Conservation (phyloP, 495 filamentous ascomycete species). For the Jackrogersella minutella region DNA sequence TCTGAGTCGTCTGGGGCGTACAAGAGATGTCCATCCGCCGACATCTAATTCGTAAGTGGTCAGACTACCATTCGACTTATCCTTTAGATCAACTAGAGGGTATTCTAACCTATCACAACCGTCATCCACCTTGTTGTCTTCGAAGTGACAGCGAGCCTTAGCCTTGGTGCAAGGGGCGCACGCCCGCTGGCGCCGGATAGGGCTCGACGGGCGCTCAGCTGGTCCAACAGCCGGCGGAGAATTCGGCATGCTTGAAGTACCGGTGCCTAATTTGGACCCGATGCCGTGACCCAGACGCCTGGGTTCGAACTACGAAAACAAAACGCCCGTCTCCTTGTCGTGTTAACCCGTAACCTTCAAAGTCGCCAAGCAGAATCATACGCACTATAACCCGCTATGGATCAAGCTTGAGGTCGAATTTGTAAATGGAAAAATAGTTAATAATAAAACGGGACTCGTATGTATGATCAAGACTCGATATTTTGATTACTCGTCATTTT, state of each 20-base stretch:
- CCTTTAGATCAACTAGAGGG: neutral
- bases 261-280: slow-evolving; percentile 9
- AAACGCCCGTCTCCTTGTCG: neutral
- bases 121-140: slow-evolving; percentile 33
- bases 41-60: slow-evolving; percentile 32
- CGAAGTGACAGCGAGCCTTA: slow-evolving; percentile 47
- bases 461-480: neutral
- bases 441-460: neutral
- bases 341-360: slow-evolving; percentile 17
- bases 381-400: slow-evolving; percentile 6
- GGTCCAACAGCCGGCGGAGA: slow-evolving; percentile 1
- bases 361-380: neutral
- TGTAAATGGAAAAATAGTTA: neutral
- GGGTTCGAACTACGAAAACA: neutral
- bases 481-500: neutral
- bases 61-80: neutral
- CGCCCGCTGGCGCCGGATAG: slow-evolving; percentile 45
- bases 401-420: neutral
- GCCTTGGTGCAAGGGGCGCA: slow-evolving; percentile 48
- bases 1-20: slow-evolving; percentile 43
- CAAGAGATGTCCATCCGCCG: slow-evolving; percentile 39
- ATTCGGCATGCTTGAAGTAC: slow-evolving; percentile 9
- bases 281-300: neutral
- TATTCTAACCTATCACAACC: slow-evolving; percentile 43
- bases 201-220: slow-evolving; percentile 36